Conservation (phyloP, 805 yeast species). For the Lipomyces japonicus region DNA sequence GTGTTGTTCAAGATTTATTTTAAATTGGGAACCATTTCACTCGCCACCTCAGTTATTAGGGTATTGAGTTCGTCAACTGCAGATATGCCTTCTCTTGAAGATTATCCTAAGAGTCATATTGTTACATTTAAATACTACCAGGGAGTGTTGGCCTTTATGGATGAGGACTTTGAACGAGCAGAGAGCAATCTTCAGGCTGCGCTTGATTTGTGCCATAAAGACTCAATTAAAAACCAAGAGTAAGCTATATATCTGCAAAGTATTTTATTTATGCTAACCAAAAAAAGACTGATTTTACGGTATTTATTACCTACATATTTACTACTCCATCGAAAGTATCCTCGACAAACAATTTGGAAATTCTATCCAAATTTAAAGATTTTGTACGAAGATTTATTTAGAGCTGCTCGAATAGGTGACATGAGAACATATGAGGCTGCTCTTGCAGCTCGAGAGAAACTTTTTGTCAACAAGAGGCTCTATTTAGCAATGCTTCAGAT, state of each 20-base stretch:
- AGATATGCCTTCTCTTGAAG: slow-evolving; percentile 50
- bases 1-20: slow-evolving; percentile 67
- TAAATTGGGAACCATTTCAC: slow-evolving; percentile 58
- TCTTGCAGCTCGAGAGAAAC: slow-evolving; percentile 44
- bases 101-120: slow-evolving; percentile 49
- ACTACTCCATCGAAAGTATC: slow-evolving; percentile 47
- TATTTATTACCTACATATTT: slow-evolving; percentile 63
- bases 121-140: slow-evolving; percentile 65
- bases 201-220: slow-evolving; percentile 36
- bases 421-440: slow-evolving; percentile 48
- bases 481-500: slow-evolving; percentile 57
- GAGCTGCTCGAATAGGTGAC: slow-evolving; percentile 54
- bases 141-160: slow-evolving; percentile 63
- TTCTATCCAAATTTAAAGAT: slow-evolving; percentile 43
- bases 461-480: slow-evolving; percentile 56
- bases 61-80: slow-evolving; percentile 53
- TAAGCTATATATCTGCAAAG: not conserved
- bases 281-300: slow-evolving; percentile 44
- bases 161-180: slow-evolving; percentile 54
- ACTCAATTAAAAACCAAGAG: slow-evolving; percentile 37
- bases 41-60: slow-evolving; percentile 70
- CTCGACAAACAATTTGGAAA: slow-evolving; percentile 43
- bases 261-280: slow-evolving; percentile 13
- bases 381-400: slow-evolving; percentile 49
- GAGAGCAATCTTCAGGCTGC: slow-evolving; percentile 54